Evolutionary conservation across 2,329 filamentous ascomycete species (phyloP), one percentile per base, ranked within the genome.

Genomic region (Ceratocystis diversiconidia): DNA sequence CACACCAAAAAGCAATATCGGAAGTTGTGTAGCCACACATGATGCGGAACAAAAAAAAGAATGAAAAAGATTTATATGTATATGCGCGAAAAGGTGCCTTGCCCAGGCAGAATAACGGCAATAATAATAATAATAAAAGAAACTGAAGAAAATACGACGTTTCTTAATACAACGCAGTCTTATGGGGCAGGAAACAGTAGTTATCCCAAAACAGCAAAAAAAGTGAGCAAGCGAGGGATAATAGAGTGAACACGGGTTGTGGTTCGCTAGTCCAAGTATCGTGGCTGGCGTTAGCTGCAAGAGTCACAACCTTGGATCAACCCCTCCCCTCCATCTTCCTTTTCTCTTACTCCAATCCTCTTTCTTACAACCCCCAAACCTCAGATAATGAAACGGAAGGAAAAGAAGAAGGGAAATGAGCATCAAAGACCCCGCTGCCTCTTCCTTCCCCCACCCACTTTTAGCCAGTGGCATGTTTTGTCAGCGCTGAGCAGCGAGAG

Each of bases 141-240:
- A 36, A 59, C 32, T 32, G 25, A 30, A n/a, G 30, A 36, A 15
- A 30, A 59, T 59, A 30, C 2, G 17, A n/a, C 46, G 19, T 48
- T 15, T 30, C 15, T 59, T 59, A 59, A 59, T 12, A 59, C 55
- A 8, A 36, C 28, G 55, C 36, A 41, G 36, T 59, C 55, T 59
- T 59, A n/a, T 59, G 32, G 19, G 36, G 1, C 55, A 59, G 15
- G 22, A 59, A 59, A 59, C 55, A 30, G 55, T 3, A 36, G 32
- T 32, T 32, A 4, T 59, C 55, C 55, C 55, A 59, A 59, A 59
- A 59, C 55, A 59, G 55, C 28, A 36, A 59, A 59, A 59, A 28
- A 57, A 7, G 19, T 7, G 17, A 30, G 17, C 25, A 22, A 17
- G 17, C 2, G 17, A 36, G 19, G 2, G 55, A 36, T 30, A 59